phyloP scores from a whole-genome alignment of 768 basidiomycete genomes.

The Guyanaporus albipodus region DNA sequence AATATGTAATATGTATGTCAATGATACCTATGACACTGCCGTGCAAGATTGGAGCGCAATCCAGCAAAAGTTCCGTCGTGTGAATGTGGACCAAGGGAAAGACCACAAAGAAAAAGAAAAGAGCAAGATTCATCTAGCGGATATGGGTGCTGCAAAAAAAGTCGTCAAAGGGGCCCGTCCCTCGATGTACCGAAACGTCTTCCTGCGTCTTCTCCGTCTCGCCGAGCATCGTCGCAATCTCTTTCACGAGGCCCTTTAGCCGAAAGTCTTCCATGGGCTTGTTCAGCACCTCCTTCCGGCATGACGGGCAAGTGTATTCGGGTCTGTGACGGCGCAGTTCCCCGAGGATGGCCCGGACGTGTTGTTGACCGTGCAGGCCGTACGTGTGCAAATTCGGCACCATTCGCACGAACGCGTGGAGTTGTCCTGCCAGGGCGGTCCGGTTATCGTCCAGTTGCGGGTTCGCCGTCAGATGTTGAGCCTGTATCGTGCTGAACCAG shows the following conservation, averaged over 20 bases:
- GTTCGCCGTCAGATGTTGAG: conserved; percentile 44
- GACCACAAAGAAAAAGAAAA: not conserved
- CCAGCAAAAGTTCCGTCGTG: no score
- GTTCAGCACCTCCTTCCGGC: conserved; percentile 45
- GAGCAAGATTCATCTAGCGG: not conserved
- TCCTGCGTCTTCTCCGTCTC: conserved; percentile 42
- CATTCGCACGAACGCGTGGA: conserved; percentile 19
- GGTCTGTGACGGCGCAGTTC: conserved; percentile 37
- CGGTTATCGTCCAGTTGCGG: conserved; percentile 42
- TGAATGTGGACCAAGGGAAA: no score
- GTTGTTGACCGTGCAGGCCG: conserved; percentile 11
- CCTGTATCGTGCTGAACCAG: conserved; percentile 47
- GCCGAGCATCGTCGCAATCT: conserved; percentile 46
- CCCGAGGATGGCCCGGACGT: conserved; percentile 18
- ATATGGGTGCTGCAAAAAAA: conserved; percentile 37
- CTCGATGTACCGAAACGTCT: not conserved
- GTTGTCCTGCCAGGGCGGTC: conserved; percentile 11
- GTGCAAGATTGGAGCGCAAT: no score
- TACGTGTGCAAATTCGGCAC: conserved; percentile 21
- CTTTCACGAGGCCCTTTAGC: conserved; percentile 53
- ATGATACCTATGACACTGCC: no score
- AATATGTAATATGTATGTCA: no score
- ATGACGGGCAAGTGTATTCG: conserved; percentile 65
- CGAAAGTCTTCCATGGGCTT: conserved; percentile 59
- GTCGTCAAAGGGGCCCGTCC: conserved; percentile 40